Conservation (phyloP, 495 filamentous ascomycete genomes). For the Penicillium diatomitis region DNA sequence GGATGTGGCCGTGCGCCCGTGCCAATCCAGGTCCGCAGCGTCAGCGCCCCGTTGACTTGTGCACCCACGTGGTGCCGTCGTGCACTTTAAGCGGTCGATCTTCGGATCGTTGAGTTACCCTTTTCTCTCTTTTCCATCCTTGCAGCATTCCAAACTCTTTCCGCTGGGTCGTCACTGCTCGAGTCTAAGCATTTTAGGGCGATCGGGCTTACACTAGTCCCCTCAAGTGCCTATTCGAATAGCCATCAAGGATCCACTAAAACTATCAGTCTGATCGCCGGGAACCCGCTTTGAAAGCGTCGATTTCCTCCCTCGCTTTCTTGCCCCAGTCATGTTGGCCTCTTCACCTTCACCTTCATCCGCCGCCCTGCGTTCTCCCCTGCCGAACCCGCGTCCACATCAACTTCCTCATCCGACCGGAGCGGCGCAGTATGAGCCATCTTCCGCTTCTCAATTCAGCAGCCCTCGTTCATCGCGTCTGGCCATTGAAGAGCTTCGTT, state of each 20-base stretch:
- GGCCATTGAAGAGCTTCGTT: slow-evolving; percentile 41
- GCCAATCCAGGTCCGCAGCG: slow-evolving; percentile 25
- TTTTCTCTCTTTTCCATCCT: no score
- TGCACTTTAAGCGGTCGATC: slow-evolving; percentile 16
- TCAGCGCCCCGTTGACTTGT: slow-evolving; percentile 33
- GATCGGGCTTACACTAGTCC: no score
- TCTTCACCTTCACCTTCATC: slow-evolving; percentile 40
- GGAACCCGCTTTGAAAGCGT: background rate
- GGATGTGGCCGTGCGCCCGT: slow-evolving; percentile 21
- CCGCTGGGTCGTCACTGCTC: no score
- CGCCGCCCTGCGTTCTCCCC: slow-evolving; percentile 26
- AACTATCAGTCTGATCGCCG: background rate
- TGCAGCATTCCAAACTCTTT: slow-evolving; percentile 14
- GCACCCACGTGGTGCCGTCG: slow-evolving; percentile 38
- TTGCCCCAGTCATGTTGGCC: slow-evolving; percentile 32
- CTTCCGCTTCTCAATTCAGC: slow-evolving; percentile 25
- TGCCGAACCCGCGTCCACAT: slow-evolving; percentile 15
- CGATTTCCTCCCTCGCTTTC: background rate
- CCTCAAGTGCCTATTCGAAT: no score
- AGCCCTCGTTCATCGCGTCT: slow-evolving; percentile 32
- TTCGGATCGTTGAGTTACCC: background rate
- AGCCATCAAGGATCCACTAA: no score
- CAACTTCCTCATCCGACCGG: slow-evolving; percentile 2
- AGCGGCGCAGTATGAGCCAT: slow-evolving; percentile 25
- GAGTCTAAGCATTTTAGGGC: no score